Conservation (phyloP, 805 yeast genomes). For the Candida mattraensis region DNA sequence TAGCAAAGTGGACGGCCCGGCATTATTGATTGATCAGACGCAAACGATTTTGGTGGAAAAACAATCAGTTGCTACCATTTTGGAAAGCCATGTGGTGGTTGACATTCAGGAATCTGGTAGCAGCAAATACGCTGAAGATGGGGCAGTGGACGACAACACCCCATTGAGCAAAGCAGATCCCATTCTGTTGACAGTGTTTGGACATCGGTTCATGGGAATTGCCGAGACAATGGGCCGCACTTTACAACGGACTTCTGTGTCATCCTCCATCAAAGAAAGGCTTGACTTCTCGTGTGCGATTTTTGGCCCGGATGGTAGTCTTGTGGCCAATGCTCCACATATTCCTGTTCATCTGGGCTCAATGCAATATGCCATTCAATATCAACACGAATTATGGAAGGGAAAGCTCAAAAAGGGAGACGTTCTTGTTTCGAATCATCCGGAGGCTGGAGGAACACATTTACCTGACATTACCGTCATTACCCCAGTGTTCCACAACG, state of each 20-base stretch:
- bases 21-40: constrained; percentile 34
- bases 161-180: constrained; percentile 34
- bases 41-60: constrained; percentile 43
- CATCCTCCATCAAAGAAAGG: constrained; percentile 43
- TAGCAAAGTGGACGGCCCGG: constrained; percentile 37
- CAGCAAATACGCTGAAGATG: constrained; percentile 7
- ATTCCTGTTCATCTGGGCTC: constrained; percentile 46
- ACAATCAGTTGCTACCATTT: constrained; percentile 34
- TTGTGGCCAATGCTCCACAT: constrained; percentile 44
- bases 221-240: constrained; percentile 46
- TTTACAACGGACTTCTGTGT: constrained; percentile 39
- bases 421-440: constrained; percentile 41
- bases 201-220: constrained; percentile 46
- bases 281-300: constrained; percentile 45
- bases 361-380: constrained; percentile 42
- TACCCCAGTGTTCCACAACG: constrained; percentile 48
- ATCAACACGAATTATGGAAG: constrained; percentile 38
- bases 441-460: constrained; percentile 44
- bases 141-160: constrained; percentile 11
- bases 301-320: constrained; percentile 39
- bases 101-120: constrained; percentile 10
- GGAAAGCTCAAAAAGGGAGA: constrained; percentile 40
- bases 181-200: constrained; percentile 40
- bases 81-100: constrained; percentile 37
- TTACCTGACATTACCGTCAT: constrained; percentile 52